Percentiles rank a stretch among this genome's conserved stretches.
Evolutionary conservation across 2,329 filamentous ascomycete genomes (phyloP).

Genomic region (Chrysoporthe puriensis): DNA sequence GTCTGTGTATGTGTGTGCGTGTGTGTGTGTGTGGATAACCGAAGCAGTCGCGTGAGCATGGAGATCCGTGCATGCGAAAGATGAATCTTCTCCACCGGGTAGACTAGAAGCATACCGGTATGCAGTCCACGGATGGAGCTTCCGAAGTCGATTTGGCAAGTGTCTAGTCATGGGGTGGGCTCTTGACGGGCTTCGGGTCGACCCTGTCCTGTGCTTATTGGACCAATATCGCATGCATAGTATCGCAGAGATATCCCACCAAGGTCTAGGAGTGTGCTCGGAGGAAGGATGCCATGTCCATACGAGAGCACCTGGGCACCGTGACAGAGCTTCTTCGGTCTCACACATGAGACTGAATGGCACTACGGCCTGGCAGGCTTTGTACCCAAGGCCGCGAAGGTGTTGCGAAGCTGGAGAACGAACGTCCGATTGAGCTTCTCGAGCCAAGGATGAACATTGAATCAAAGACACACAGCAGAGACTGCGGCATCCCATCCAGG

Average conservation of each 20-base stretch:
- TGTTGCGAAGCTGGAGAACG: neutral
- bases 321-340: neutral
- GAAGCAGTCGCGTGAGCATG: neutral
- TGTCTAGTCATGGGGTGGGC: neutral
- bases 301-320: neutral
- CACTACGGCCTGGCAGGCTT: neutral
- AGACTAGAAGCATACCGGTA: neutral
- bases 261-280: neutral
- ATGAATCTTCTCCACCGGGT: neutral
- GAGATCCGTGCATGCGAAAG: neutral
- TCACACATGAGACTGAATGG: neutral
- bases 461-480: neutral
- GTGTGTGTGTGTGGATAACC: neutral
- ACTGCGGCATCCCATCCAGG: neutral
- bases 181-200: neutral
- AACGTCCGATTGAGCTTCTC: neutral
- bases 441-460: neutral
- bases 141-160: conserved; percentile 16
- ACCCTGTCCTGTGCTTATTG: neutral
- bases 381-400: neutral
- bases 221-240: neutral
- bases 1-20: neutral
- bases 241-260: neutral
- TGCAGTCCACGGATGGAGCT: conserved; percentile 10
- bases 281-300: neutral